These are phyloP conservation scores for Aphanomyces cochlioides DNA, from an alignment of 352 stramenopile species.

Conservation along the genomic window DNA sequence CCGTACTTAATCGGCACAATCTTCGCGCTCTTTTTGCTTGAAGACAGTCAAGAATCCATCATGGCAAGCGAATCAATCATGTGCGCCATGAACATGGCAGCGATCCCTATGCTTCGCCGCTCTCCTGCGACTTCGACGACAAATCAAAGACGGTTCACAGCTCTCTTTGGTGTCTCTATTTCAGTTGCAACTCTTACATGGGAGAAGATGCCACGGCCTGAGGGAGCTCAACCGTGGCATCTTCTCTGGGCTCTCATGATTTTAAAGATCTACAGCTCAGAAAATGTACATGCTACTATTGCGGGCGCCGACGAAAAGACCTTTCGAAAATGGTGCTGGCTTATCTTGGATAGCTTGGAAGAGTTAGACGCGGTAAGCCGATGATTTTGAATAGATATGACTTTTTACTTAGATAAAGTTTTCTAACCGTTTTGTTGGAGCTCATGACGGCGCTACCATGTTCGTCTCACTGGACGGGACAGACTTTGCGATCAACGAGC, in stretches of 20 bases:
- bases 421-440: neutral
- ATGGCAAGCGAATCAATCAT: too few relatives aligned
- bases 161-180: neutral
- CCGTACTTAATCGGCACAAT: slow-evolving; percentile 4
- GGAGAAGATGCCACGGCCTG: neutral
- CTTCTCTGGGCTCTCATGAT: slow-evolving; percentile 1
- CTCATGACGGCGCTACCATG: neutral
- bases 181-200: neutral
- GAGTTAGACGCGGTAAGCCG: neutral
- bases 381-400: neutral
- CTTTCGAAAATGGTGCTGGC: neutral
- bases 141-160: neutral
- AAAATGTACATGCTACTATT: neutral
- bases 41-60: too few relatives aligned
- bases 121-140: too few relatives aligned
- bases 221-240: neutral
- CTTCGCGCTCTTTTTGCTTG: neutral
- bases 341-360: neutral
- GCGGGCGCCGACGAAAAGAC: neutral
- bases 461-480: slow-evolving; percentile 7
- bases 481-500: neutral
- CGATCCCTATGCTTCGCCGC: too few relatives aligned
- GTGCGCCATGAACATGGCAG: too few relatives aligned
- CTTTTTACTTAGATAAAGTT: neutral
- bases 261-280: neutral